Conservation (phyloP, 345 rosid genomes). For the Hibiscus tridactylites region DNA sequence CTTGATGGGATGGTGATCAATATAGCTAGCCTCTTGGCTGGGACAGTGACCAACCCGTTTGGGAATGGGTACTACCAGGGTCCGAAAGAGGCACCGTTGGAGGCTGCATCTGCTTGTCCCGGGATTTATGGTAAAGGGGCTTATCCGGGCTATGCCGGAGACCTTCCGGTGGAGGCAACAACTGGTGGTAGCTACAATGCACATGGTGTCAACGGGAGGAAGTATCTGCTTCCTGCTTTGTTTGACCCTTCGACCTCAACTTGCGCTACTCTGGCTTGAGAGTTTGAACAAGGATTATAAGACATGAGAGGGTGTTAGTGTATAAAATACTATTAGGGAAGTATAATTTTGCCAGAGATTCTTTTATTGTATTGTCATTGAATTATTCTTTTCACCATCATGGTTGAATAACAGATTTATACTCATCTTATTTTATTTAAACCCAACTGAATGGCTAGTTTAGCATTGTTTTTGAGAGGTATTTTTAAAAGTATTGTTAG, state of each 20-base stretch:
- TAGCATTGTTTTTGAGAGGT: too few species aligned
- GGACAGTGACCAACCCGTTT: conserved; percentile 81
- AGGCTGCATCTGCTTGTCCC: conserved; percentile 78
- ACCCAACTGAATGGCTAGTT: too few species aligned
- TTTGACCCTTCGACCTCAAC: conserved; percentile 49
- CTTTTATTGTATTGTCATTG: conserved; percentile 12
- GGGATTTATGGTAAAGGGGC: conserved; percentile 78
- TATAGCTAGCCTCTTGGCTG: conserved; percentile 64
- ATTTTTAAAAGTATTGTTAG: too few species aligned
- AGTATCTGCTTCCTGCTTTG: conserved; percentile 71
- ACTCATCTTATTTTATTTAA: too few species aligned
- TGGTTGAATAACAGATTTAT: neutral
- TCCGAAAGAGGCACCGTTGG: conserved; percentile 62
- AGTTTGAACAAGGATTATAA: neutral
- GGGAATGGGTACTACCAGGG: conserved; percentile 80
- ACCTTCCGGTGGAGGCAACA: conserved; percentile 42
- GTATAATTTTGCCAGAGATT: conserved; percentile 4
- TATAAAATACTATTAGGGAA: neutral
- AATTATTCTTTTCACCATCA: conserved; percentile 2
- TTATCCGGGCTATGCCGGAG: conserved; percentile 74
- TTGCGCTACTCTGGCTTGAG: conserved; percentile 52
- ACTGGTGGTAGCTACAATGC: conserved; percentile 82
- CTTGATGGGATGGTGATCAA: conserved; percentile 81
- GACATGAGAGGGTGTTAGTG: neutral
- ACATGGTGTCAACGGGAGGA: conserved; percentile 57